Base-by-base conservation (phyloP, 2,329 filamentous ascomycete species). In the Fusarium torreyae region DNA sequence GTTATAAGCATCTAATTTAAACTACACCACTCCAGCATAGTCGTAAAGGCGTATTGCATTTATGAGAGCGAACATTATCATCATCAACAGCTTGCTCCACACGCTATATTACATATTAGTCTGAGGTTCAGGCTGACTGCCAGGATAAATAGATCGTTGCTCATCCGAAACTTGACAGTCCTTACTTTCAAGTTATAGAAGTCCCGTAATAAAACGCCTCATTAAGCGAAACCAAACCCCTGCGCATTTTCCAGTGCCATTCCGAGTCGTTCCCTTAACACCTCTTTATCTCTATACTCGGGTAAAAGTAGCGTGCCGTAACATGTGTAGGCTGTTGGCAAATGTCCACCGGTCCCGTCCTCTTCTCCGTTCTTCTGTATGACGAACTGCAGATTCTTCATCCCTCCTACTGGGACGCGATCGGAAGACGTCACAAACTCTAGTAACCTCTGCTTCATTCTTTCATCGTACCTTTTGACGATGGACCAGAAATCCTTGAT, bases 381-480 rank as follows among this genome's bases (percentile, higher is more conserved):
- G 15, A 93, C 88, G 78, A 98, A 98, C 74, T 92, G 90, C 46
- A 98, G 83, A 72, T 92, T 94, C 67, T 88, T 87, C 75, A 94
- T 89, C 4, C 96, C 96, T 20, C 93, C 94, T 0, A 97, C 92
- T 0, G 96, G 96, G 3, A 98, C 88, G 3, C 96, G 88, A 76
- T 98, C 94, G 73, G 91, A 95, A 1, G 95, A 95, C 15, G 96
- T 99, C 31, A 99, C 94, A 75, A 99, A 99, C 77, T 98, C 94
- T 33, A 99, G 85, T 34, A 99, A 82, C 73, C 88, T 89, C 53
- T 89, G 87, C 79, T 91, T 91, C 84, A 94, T 91, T 44, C 87
- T 84, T 17, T 91, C 85, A 62, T 89, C 85, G 75, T 88, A 96
- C 36, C 77, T 79, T 68, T 87, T 87, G 2, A 97, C 92, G 9